phyloP scores from a whole-genome alignment of 768 basidiomycete species.

The Amanita muscaria region DNA sequence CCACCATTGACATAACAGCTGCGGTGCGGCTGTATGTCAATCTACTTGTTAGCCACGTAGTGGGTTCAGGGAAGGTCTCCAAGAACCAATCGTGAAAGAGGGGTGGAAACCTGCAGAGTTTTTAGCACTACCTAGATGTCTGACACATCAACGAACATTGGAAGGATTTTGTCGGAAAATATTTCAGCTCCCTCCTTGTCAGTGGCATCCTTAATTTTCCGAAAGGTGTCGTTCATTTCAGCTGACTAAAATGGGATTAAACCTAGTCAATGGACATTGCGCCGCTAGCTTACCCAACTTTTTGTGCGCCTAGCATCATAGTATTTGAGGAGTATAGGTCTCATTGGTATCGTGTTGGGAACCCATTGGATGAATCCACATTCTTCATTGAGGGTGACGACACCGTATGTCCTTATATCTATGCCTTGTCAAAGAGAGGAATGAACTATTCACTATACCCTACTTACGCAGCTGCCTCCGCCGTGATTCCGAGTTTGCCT shows the following conservation, averaged over 20 bases:
- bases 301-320: conserved; percentile 46
- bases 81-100: conserved; percentile 98
- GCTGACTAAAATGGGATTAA: conserved; percentile 23
- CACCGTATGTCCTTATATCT: conserved; percentile 97
- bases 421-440: neutral
- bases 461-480: conserved; percentile 79
- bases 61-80: conserved; percentile 93
- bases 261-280: neutral
- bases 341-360: conserved; percentile 78
- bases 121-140: neutral
- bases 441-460: neutral
- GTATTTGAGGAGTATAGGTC: conserved; percentile 58
- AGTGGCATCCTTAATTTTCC: conserved; percentile 37
- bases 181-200: conserved; percentile 44
- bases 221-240: conserved; percentile 40
- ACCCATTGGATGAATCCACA: conserved; percentile 99
- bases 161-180: conserved; percentile 48
- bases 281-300: conserved; percentile 28
- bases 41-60: conserved; percentile 89
- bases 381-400: conserved; percentile 95
- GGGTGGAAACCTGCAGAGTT: conserved; percentile 55
- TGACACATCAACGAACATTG: conserved; percentile 33
- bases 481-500: conserved; percentile 89
- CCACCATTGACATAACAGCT: conserved; percentile 98
- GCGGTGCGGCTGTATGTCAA: conserved; percentile 79